Base-by-base conservation (phyloP, 305 asterid species). In the Plantago rigida region DNA sequence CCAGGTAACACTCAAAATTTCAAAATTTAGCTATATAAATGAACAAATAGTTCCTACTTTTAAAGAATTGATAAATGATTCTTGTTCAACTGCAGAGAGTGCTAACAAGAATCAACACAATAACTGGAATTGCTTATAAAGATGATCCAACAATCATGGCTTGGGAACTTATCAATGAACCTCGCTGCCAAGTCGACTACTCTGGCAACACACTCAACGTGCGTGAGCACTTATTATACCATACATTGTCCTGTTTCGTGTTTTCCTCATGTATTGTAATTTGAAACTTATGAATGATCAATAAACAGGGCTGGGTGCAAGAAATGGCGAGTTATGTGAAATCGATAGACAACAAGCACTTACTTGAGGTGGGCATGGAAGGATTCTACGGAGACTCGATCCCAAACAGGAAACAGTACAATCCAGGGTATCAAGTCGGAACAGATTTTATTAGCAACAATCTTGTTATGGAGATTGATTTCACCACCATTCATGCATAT, bases 131-230 rank as follows among this genome's bases (percentile, higher is more conserved):
- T 24, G 64, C 81, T 45, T 82, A 82, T 12, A 72, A 44, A 52
- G 79, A 82, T 26, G 84, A 82, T 58, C 74, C 84, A 15, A 78
- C 81, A 2, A 70, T 82, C 62, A 76, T 82, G 89, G 89, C 81
- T 63, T 80, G 89, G 84, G 86, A 82, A 71, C 82, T 82, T 2
- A 74, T 82, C 7, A 82, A 82, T 14, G 89, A 82, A 36, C 84
- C 86, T 28, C 79, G 86, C 1, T 73, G 80, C 68, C 73, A 78
- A 56, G 67, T 61, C 0, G 86, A 82, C 59, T 70, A 71, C 68
- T 76, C 82, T 0, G 83, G 82, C 29, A 79, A 71, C 48, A 79
- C 82, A 0, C 45, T 79, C n/a, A 75, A 62, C 48, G 85, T 79
- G 57, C 59, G 77, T 42, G 15, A 42, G 14, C 17, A 9, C 17